Percentiles rank a stretch among this genome's conserved stretches.
These are phyloP conservation scores for Cicer judaicum DNA, from an alignment of 306 rosid genomes.

Conservation along the genomic window DNA sequence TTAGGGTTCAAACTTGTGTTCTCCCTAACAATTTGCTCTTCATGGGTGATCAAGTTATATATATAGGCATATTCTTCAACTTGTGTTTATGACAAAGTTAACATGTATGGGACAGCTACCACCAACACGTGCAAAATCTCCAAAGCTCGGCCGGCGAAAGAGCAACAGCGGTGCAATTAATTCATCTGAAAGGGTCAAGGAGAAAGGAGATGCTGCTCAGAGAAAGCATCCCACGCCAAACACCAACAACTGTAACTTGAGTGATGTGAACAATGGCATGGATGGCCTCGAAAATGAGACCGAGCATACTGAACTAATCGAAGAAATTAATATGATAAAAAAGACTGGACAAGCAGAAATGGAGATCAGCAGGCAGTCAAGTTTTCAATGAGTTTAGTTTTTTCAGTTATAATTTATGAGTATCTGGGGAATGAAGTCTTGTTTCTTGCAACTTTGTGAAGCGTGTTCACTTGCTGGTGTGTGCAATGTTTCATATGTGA, in stretches of 20 bases:
- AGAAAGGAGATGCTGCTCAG: conserved; percentile 49
- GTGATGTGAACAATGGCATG: conserved; percentile 41
- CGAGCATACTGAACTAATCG: conserved; percentile 50
- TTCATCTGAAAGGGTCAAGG: conserved; percentile 50
- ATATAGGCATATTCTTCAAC: conserved; percentile 26
- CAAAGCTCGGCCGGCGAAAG: conserved; percentile 92
- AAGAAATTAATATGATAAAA: conserved; percentile 42
- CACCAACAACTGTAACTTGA: conserved; percentile 42
- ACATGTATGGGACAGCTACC: conserved; percentile 65
- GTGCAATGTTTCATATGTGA: conserved; percentile 61
- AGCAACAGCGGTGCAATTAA: conserved; percentile 55
- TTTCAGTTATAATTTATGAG: conserved; percentile 55
- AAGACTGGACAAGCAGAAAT: conserved; percentile 57
- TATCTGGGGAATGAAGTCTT: conserved; percentile 46
- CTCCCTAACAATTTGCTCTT: too few relatives aligned
- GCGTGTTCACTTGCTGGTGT: conserved; percentile 60
- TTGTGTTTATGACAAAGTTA: conserved; percentile 38
- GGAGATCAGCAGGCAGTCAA: conserved; percentile 53
- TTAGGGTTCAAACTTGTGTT: too few relatives aligned
- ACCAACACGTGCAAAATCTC: conserved; percentile 96
- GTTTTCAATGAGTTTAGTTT: conserved; percentile 51
- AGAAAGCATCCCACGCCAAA: conserved; percentile 49
- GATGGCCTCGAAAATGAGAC: conserved; percentile 48
- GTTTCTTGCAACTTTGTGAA: conserved; percentile 47
- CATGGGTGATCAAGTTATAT: conserved; percentile 32